Evolutionary conservation across 371 early-diverging fungal genomes (phyloP).

Genomic region (Dentiscutata heterogama): DNA sequence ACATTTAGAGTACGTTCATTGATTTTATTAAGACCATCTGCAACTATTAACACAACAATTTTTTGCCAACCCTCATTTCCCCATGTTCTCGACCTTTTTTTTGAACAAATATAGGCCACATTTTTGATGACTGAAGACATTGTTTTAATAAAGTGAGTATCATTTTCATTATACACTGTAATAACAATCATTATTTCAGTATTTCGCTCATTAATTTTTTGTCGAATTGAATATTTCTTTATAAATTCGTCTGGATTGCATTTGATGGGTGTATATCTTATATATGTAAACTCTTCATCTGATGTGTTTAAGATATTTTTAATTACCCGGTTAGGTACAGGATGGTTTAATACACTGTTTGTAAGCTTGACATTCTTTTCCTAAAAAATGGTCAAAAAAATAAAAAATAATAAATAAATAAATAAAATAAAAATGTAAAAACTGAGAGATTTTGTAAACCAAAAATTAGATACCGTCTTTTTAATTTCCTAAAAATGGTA

Average conservation of each 20-base stretch:
- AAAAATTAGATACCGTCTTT: no score
- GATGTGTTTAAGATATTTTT: no score
- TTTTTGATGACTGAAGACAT: conserved; percentile 82
- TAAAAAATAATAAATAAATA: no score
- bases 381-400: no score
- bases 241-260: conserved; percentile 89
- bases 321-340: no score
- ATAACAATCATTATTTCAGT: conserved; percentile 93
- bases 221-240: conserved; percentile 84
- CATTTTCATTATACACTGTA: conserved; percentile 93
- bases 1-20: conserved; percentile 76
- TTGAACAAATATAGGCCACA: conserved; percentile 79
- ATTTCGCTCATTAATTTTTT: conserved; percentile 75
- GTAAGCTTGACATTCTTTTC: no score
- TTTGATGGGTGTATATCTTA: conserved; percentile 87
- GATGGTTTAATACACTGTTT: no score
- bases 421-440: no score
- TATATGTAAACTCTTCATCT: conserved; percentile 75
- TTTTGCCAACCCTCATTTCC: conserved; percentile 88
- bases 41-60: conserved; percentile 82
- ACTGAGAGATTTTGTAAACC: no score
- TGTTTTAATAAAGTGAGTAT: conserved; percentile 80
- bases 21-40: conserved; percentile 75
- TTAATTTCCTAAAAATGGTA: no score
- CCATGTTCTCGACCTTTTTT: conserved; percentile 75